Conservation (phyloP, 192 early-diverging fungal species). For the Coemansia sp. region DNA sequence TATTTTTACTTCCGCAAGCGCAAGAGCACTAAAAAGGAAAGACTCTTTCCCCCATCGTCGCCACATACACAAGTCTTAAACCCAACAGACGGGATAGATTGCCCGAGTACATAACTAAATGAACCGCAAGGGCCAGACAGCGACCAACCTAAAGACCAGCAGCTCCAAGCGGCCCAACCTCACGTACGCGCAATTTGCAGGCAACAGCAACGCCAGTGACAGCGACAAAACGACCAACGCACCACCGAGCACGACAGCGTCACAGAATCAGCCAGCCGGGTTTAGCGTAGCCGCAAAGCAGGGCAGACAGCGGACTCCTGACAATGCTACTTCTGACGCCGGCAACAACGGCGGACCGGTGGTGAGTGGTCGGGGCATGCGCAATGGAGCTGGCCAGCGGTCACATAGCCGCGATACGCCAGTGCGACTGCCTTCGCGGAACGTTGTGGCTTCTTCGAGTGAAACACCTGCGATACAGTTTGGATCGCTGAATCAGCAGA, state of each 20-base stretch:
- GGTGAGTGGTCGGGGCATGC: constrained; percentile 9
- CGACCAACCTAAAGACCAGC: constrained; percentile 49
- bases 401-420: constrained; percentile 34
- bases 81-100: constrained; percentile 7
- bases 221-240: constrained; percentile 21
- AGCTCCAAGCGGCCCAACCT: constrained; percentile 42
- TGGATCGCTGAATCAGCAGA: constrained; percentile 53
- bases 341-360: constrained; percentile 13
- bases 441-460: constrained; percentile 34
- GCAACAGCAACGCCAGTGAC: constrained; percentile 11
- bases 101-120: constrained; percentile 33
- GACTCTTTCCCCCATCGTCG: neutral
- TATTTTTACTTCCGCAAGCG: neutral
- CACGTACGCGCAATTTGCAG: constrained; percentile 49
- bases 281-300: constrained; percentile 36
- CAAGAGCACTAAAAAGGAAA: neutral
- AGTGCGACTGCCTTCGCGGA: constrained; percentile 45
- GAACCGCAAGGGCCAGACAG: constrained; percentile 47
- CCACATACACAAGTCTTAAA: neutral
- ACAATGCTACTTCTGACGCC: constrained; percentile 25
- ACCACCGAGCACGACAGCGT: constrained; percentile 9
- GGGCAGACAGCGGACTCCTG: constrained; percentile 25
- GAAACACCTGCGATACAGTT: constrained; percentile 49
- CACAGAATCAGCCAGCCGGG: constrained; percentile 24
- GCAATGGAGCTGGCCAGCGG: constrained; percentile 14